Evolutionary conservation across 1,284 basidiomycete genomes (phyloP).

Genomic region (Ustilago cynodontis): DNA sequence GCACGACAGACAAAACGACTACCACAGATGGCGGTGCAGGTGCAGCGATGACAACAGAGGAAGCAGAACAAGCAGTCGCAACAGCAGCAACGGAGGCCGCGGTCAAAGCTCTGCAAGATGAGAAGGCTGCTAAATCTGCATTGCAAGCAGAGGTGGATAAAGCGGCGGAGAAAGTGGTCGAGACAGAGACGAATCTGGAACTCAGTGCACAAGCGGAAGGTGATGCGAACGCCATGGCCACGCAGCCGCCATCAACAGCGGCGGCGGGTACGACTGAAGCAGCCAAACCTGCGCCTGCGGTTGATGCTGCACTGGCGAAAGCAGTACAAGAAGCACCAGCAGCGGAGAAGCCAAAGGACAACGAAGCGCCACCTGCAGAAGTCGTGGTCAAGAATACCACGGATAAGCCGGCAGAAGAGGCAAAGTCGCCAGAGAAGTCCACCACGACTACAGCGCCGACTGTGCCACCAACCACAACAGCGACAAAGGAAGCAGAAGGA

Average conservation of each 20-base stretch:
- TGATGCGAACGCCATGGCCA: not conserved
- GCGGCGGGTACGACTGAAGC: not conserved
- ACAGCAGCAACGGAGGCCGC: slow-evolving; percentile 47
- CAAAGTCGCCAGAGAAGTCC: not conserved
- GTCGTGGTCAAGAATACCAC: slow-evolving; percentile 44
- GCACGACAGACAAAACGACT: not conserved
- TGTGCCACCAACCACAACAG: not conserved
- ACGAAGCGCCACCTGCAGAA: slow-evolving; percentile 31
- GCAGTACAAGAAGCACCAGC: not conserved
- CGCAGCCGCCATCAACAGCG: not conserved
- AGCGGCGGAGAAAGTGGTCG: slow-evolving; percentile 36
- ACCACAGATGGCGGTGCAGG: not conserved
- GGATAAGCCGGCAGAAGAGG: slow-evolving; percentile 2
- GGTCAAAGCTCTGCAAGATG: slow-evolving; percentile 38
- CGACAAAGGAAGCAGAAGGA: not conserved
- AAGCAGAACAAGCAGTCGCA: slow-evolving; percentile 41
- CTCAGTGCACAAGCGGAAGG: slow-evolving; percentile 42
- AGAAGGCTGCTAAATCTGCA: slow-evolving; percentile 15
- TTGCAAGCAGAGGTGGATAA: slow-evolving; percentile 26
- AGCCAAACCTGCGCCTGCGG: not conserved
- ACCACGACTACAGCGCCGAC: not conserved
- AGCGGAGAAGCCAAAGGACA: slow-evolving; percentile 6
- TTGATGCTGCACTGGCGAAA: not conserved
- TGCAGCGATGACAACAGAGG: slow-evolving; percentile 40
- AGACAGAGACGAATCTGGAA: slow-evolving; percentile 42